Percentiles rank a stretch among this genome's conserved stretches.
Conservation (phyloP, 768 basidiomycete genomes). For the Suillus weaverae region DNA sequence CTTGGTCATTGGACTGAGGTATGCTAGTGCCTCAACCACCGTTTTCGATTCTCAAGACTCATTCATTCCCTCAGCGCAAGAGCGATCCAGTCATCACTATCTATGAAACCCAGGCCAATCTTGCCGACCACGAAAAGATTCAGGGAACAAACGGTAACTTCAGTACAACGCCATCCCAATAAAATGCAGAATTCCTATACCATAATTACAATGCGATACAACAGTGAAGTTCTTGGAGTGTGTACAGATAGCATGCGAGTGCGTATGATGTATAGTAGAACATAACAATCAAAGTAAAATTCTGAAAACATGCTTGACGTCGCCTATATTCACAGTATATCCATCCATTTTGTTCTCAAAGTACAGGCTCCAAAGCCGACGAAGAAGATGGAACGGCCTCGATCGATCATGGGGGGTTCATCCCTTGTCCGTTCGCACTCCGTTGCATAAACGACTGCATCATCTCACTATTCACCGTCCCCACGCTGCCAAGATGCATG, state of each 20-base stretch:
- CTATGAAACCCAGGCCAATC: constrained; percentile 85
- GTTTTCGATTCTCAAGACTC: background rate
- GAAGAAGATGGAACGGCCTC: background rate
- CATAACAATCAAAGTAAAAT: background rate
- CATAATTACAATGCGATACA: constrained; percentile 1
- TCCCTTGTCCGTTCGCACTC: constrained; percentile 32
- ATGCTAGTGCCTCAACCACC: constrained; percentile 9
- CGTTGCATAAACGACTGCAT: constrained; percentile 49
- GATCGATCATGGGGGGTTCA: constrained; percentile 16
- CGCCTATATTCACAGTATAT: background rate
- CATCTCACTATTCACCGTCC: constrained; percentile 40
- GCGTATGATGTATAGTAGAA: constrained; percentile 2
- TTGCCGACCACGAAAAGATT: constrained; percentile 86
- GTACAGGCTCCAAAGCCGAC: background rate
- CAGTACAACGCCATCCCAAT: constrained; percentile 43
- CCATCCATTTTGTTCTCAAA: background rate
- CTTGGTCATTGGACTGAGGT: constrained; percentile 82
- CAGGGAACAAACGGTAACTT: constrained; percentile 70
- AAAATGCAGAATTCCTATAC: background rate
- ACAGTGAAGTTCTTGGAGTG: background rate
- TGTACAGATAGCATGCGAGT: constrained; percentile 2
- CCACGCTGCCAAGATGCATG: constrained; percentile 23
- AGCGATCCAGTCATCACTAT: constrained; percentile 78
- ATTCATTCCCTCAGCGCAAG: constrained; percentile 55
- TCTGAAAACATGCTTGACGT: background rate